Conservation (phyloP, 2,329 filamentous ascomycete genomes). For the Leptographium procerum region DNA sequence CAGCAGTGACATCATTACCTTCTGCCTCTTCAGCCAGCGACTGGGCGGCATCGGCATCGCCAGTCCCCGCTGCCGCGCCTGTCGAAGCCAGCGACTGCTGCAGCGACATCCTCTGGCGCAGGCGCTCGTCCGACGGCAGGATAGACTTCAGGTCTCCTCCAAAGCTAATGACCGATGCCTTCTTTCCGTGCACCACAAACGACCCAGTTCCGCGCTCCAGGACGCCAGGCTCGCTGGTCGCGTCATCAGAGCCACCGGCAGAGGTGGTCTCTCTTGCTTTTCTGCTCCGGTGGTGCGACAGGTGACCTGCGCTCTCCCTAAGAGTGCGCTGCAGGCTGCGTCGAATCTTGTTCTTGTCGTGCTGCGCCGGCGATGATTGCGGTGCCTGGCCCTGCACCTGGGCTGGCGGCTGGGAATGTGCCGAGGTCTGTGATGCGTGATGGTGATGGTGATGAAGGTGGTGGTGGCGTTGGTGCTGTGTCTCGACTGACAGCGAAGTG, state of each 20-base stretch:
- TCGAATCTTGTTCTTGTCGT: constrained; percentile 57
- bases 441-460: neutral
- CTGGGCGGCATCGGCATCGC: constrained; percentile 21
- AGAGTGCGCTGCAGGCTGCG: constrained; percentile 84
- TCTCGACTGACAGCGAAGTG: neutral
- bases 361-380: constrained; percentile 18
- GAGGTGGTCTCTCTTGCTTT: constrained; percentile 65
- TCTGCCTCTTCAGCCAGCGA: neutral
- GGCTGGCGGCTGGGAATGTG: constrained; percentile 55
- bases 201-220: constrained; percentile 71
- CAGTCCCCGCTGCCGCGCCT: constrained; percentile 24
- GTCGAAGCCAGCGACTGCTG: constrained; percentile 17
- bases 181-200: constrained; percentile 96
- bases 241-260: constrained; percentile 41
- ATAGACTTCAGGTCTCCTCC: constrained; percentile 74
- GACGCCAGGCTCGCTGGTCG: constrained; percentile 44
- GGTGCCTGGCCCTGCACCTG: constrained; percentile 39
- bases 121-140: constrained; percentile 58
- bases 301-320: constrained; percentile 62
- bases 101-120: constrained; percentile 49
- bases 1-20: neutral
- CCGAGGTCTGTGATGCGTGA: neutral
- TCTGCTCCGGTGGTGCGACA: constrained; percentile 57
- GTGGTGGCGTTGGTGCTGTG: neutral
- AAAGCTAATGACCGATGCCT: constrained; percentile 94